A percentile compares a stretch with the other conserved stretches of the same genome.
These are phyloP conservation scores for Talaromyces wortmannii DNA, from an alignment of 495 filamentous ascomycete species.

Conservation along the genomic window DNA sequence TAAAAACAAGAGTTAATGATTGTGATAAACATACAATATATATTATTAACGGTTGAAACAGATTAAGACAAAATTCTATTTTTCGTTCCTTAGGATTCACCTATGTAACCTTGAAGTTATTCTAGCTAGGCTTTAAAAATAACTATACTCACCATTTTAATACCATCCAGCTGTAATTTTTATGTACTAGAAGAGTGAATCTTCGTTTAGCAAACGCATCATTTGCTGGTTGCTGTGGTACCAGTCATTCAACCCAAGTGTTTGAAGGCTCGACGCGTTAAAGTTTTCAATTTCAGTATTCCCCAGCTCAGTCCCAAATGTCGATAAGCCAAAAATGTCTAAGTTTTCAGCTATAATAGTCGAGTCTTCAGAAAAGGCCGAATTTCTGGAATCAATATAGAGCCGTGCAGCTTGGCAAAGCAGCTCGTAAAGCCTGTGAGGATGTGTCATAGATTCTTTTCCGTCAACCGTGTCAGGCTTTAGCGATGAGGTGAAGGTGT, in stretches of 20 bases:
- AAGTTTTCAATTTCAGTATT: background rate
- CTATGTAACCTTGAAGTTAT: too few species aligned
- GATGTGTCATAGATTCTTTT: constrained; percentile 9
- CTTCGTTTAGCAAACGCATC: constrained; percentile 15
- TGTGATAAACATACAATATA: too few species aligned
- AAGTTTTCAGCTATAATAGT: background rate
- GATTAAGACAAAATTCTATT: too few species aligned
- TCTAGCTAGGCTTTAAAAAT: too few species aligned
- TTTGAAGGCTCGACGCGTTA: background rate
- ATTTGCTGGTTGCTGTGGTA: constrained; percentile 16
- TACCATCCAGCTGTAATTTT: too few species aligned
- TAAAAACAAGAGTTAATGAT: too few species aligned
- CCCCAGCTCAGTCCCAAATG: background rate
- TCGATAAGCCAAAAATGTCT: background rate
- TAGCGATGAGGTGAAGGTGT: constrained; percentile 15
- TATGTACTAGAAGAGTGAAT: background rate
- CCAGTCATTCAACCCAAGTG: constrained; percentile 14
- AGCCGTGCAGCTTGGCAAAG: constrained; percentile 17
- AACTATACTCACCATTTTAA: too few species aligned
- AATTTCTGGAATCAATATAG: constrained; percentile 7
- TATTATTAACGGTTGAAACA: too few species aligned
- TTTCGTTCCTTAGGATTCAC: too few species aligned
- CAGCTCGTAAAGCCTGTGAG: constrained; percentile 14
- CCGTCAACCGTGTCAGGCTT: constrained; percentile 5
- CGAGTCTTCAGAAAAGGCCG: background rate